A percentile compares a stretch with the other conserved stretches of the same genome.
Conservation (phyloP, 257 asterid species). For the Thymus mandschuricus region DNA sequence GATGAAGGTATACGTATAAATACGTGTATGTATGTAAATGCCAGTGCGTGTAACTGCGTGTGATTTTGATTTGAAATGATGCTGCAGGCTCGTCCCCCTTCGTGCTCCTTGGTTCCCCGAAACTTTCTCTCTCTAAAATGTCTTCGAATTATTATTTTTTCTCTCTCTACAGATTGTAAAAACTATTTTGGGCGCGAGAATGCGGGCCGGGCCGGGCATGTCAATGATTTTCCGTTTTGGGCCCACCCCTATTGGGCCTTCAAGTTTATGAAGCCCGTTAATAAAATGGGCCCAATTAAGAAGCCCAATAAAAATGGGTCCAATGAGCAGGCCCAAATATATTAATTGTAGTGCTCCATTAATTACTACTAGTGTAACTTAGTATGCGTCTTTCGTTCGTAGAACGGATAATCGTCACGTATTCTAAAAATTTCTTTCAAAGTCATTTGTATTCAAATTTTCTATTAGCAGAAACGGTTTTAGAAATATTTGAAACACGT, state of each 20-base stretch:
- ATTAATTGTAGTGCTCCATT: too few species aligned
- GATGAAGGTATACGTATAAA: conserved; percentile 20
- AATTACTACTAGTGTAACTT: too few species aligned
- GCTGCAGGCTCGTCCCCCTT: conserved; percentile 44
- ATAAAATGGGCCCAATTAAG: too few species aligned
- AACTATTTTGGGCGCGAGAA: conserved; percentile 41
- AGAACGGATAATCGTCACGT: too few species aligned
- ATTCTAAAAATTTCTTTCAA: too few species aligned
- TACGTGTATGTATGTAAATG: conserved; percentile 39
- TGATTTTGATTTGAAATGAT: conserved; percentile 35
- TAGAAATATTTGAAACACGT: too few species aligned
- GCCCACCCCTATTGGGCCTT: conserved; percentile 13
- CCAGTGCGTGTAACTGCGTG: conserved; percentile 33
- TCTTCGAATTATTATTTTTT: conserved; percentile 19
- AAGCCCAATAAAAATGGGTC: too few species aligned
- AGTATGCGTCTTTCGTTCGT: too few species aligned
- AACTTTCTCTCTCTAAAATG: conserved; percentile 46
- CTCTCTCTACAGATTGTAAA: conserved; percentile 39
- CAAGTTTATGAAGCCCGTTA: too few species aligned
- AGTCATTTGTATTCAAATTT: too few species aligned
- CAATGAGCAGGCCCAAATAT: too few species aligned
- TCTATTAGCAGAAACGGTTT: too few species aligned
- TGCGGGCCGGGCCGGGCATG: conserved; percentile 38
- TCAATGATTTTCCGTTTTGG: not conserved
- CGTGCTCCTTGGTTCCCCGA: conserved; percentile 40